Percentiles rank a stretch among this genome's conserved stretches.
Evolutionary conservation across 495 filamentous ascomycete genomes (phyloP).

Genomic region (Parathielavia hyrcaniae): DNA sequence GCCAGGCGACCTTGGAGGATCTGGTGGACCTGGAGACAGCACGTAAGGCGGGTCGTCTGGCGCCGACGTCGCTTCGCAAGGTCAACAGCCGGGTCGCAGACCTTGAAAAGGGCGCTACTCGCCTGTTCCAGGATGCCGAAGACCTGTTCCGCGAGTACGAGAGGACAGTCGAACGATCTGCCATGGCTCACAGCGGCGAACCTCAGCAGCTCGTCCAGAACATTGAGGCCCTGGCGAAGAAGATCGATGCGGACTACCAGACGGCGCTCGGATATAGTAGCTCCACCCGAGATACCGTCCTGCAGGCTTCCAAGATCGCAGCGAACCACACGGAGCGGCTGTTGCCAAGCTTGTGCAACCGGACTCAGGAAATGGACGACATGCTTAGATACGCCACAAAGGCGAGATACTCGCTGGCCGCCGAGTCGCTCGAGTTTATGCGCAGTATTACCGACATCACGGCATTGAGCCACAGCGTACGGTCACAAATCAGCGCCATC

Average conservation of each 20-base stretch:
- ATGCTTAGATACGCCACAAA: slow-evolving; percentile 61
- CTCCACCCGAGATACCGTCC: slow-evolving; percentile 64
- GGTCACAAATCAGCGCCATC: slow-evolving; percentile 61
- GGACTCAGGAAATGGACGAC: slow-evolving; percentile 67
- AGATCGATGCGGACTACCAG: slow-evolving; percentile 82
- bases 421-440: slow-evolving; percentile 62
- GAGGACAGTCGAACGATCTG: slow-evolving; percentile 42
- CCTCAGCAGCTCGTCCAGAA: slow-evolving; percentile 62
- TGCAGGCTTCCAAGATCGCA: slow-evolving; percentile 79
- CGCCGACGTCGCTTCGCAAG: slow-evolving; percentile 40
- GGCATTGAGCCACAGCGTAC: slow-evolving; percentile 60
- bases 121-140: slow-evolving; percentile 42
- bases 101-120: slow-evolving; percentile 42
- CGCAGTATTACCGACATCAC: slow-evolving; percentile 73
- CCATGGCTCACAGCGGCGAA: slow-evolving; percentile 37
- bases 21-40: slow-evolving; percentile 64
- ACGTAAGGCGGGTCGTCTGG: slow-evolving; percentile 54
- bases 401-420: slow-evolving; percentile 51
- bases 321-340: slow-evolving; percentile 78
- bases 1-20: slow-evolving; percentile 56
- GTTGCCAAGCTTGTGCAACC: slow-evolving; percentile 69
- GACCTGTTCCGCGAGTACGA: slow-evolving; percentile 46
- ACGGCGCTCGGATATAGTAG: slow-evolving; percentile 63
- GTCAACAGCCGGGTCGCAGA: slow-evolving; percentile 43
- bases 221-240: slow-evolving; percentile 75